Percentiles rank a stretch among this genome's conserved stretches.
Conservation (phyloP, 495 filamentous ascomycete species). For the Bombardia bombarda region DNA sequence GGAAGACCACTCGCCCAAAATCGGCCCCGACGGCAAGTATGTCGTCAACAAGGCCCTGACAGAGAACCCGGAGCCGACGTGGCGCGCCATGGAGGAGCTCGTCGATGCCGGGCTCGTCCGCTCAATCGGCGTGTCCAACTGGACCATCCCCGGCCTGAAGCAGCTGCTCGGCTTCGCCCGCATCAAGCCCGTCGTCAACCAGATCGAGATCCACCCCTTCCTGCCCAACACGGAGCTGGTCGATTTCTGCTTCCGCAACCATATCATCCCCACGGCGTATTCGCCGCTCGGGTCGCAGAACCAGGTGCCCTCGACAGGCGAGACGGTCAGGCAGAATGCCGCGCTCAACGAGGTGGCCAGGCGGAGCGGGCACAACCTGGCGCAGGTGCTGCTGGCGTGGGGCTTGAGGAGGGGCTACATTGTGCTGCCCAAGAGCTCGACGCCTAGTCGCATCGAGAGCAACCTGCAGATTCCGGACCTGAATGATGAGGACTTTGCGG, state of each 20-base stretch:
- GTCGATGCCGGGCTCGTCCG: slow-evolving; percentile 28
- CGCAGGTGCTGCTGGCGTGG: slow-evolving; percentile 43
- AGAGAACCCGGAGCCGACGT: slow-evolving; percentile 50
- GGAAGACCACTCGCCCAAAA: slow-evolving; percentile 40
- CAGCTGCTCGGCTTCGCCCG: slow-evolving; percentile 33
- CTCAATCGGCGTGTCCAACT: slow-evolving; percentile 46
- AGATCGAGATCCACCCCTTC: slow-evolving; percentile 46
- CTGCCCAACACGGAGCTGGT: slow-evolving; percentile 47
- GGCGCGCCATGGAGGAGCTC: slow-evolving; percentile 41
- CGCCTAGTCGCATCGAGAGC: slow-evolving; percentile 58
- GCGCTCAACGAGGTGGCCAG: slow-evolving; percentile 32
- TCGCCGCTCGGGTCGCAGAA: slow-evolving; percentile 55
- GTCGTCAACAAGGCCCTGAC: slow-evolving; percentile 33
- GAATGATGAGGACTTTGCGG: slow-evolving; percentile 32
- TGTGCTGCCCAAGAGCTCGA: slow-evolving; percentile 49
- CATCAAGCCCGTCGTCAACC: slow-evolving; percentile 40
- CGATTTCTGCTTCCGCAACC: slow-evolving; percentile 45
- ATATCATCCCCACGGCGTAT: slow-evolving; percentile 61
- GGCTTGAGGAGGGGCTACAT: slow-evolving; percentile 34
- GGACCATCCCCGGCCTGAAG: slow-evolving; percentile 32
- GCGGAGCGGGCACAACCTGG: slow-evolving; percentile 31
- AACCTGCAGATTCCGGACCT: slow-evolving; percentile 36
- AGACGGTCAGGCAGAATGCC: slow-evolving; percentile 33
- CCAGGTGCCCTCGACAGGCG: slow-evolving; percentile 42
- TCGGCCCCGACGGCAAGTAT: slow-evolving; percentile 50